A percentile compares a stretch with the other conserved stretches of the same genome.
These are phyloP conservation scores for Monilinia aucupariae DNA, from an alignment of 2,329 filamentous ascomycete genomes.

Conservation along the genomic window DNA sequence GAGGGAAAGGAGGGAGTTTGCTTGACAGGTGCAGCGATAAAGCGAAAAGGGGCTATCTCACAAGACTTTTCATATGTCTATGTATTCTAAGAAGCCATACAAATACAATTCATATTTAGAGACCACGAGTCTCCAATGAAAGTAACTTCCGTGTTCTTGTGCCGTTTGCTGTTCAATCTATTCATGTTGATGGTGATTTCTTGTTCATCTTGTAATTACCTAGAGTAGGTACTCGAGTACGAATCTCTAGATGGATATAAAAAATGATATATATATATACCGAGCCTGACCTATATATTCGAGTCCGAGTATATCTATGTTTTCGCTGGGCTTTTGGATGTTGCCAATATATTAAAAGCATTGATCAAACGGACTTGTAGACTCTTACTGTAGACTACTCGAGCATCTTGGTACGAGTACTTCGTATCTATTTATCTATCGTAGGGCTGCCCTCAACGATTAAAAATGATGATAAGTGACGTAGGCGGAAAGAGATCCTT, in stretches of 20 bases:
- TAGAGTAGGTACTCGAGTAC: too few relatives aligned
- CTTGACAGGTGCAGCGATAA: conserved; percentile 19
- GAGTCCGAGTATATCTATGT: too few relatives aligned
- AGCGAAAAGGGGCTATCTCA: conserved; percentile 17
- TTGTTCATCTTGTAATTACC: too few relatives aligned
- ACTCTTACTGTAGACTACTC: too few relatives aligned
- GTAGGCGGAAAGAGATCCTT: background rate
- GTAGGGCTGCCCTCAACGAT: too few relatives aligned
- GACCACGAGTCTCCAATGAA: conserved; percentile 27
- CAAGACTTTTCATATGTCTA: conserved; percentile 21
- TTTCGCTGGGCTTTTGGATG: too few relatives aligned
- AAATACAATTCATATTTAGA: conserved; percentile 24
- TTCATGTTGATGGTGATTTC: too few relatives aligned
- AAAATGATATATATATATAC: too few relatives aligned
- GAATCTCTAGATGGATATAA: too few relatives aligned
- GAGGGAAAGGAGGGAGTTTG: background rate
- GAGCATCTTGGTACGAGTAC: too few relatives aligned
- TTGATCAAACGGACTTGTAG: background rate
- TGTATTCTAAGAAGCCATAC: conserved; percentile 17
- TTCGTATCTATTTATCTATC: background rate
- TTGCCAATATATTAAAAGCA: background rate
- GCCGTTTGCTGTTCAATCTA: too few relatives aligned
- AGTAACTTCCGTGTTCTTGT: background rate
- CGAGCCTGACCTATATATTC: too few relatives aligned
- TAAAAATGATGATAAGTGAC: conserved; percentile 2